These are phyloP conservation scores for Leptosphaerulina australis DNA, from an alignment of 2,329 filamentous ascomycete genomes.

Conservation along the genomic window DNA sequence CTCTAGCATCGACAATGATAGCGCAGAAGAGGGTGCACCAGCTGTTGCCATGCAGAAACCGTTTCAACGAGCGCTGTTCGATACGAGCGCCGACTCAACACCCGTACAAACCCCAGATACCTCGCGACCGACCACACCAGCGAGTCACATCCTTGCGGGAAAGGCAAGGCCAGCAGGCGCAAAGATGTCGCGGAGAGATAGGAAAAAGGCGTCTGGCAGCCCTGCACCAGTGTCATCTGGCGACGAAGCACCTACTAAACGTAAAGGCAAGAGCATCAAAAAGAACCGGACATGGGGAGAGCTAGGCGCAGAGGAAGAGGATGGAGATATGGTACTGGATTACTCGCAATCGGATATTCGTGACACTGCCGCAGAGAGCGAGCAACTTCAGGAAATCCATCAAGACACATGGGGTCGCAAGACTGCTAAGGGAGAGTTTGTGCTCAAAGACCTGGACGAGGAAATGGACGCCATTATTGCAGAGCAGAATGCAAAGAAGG, in stretches of 20 bases:
- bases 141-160: constrained; percentile 70
- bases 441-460: constrained; percentile 89
- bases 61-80: constrained; percentile 42
- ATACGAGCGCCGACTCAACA: constrained; percentile 69
- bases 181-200: constrained; percentile 80
- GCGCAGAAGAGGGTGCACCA: constrained; percentile 58
- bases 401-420: constrained; percentile 82
- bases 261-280: constrained; percentile 71
- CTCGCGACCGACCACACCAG: constrained; percentile 80
- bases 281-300: constrained; percentile 92
- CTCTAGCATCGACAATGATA: constrained; percentile 57
- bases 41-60: constrained; percentile 57
- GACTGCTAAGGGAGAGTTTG: constrained; percentile 88
- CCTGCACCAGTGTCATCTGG: constrained; percentile 76
- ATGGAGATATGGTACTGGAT: constrained; percentile 78
- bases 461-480: constrained; percentile 90
- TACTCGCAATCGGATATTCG: constrained; percentile 73
- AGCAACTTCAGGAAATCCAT: constrained; percentile 74
- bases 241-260: constrained; percentile 70
- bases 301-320: constrained; percentile 86
- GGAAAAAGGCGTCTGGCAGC: constrained; percentile 65
- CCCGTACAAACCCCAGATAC: constrained; percentile 73
- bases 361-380: constrained; percentile 57
- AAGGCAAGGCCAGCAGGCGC: constrained; percentile 72
- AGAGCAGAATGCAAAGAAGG: constrained; percentile 68